Evolutionary conservation across 2,329 filamentous ascomycete genomes (phyloP).

Genomic region (Alternaria sp.): DNA sequence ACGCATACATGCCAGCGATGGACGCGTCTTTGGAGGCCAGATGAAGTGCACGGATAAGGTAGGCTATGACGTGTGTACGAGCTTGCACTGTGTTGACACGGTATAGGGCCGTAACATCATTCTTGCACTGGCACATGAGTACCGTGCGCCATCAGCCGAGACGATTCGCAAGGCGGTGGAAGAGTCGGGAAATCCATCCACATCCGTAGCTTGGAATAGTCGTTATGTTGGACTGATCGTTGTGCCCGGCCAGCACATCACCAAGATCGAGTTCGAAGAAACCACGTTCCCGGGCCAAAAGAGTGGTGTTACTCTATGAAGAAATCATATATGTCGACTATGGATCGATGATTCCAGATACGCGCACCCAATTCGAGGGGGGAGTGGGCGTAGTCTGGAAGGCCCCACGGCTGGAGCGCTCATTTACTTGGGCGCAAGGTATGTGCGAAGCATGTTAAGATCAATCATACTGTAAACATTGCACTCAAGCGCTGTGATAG

Average conservation of each 20-base stretch:
- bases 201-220: conserved; percentile 75
- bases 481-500: not conserved
- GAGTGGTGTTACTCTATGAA: conserved; percentile 35
- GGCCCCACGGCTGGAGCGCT: not conserved
- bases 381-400: not conserved
- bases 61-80: conserved; percentile 39
- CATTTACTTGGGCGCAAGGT: not conserved
- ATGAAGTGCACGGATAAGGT: conserved; percentile 97
- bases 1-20: conserved; percentile 81
- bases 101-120: conserved; percentile 86
- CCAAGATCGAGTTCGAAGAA: conserved; percentile 88
- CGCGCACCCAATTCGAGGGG: not conserved
- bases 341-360: not conserved
- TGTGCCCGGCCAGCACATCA: conserved; percentile 85
- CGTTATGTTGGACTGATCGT: conserved; percentile 90
- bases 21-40: conserved; percentile 85
- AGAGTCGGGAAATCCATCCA: conserved; percentile 55
- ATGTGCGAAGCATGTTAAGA: not conserved
- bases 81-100: conserved; percentile 4
- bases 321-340: not conserved
- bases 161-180: conserved; percentile 51
- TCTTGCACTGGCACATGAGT: conserved; percentile 86
- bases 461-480: not conserved
- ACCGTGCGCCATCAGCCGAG: conserved; percentile 71
- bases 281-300: conserved; percentile 36